Conservation (phyloP, 768 basidiomycete species). For the Tricholoma flavovirens region DNA sequence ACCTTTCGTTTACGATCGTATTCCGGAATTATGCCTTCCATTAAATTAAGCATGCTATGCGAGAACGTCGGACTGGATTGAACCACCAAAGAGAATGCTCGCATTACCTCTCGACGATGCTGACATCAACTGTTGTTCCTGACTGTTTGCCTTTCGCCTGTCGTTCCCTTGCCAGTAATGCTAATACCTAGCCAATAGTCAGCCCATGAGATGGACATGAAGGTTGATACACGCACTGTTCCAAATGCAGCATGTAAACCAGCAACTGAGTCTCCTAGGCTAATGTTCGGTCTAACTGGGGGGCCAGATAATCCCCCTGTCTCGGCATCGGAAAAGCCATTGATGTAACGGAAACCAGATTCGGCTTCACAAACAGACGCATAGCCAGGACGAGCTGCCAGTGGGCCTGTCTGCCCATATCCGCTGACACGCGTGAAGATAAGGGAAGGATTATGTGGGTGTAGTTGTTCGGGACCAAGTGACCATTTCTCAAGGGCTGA, state of each 20-base stretch:
- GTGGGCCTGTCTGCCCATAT: conserved; percentile 72
- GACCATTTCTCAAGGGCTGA: conserved; percentile 68
- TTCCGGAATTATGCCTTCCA: conserved; percentile 75
- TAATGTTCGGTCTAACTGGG: conserved; percentile 67
- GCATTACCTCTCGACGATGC: conserved; percentile 62
- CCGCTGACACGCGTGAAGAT: conserved; percentile 87
- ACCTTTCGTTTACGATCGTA: conserved; percentile 69
- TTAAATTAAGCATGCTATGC: conserved; percentile 64
- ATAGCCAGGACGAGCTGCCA: conserved; percentile 64
- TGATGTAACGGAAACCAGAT: conserved; percentile 69
- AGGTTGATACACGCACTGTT: conserved; percentile 38
- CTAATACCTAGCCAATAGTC: conserved; percentile 42
- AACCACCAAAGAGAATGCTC: background rate
- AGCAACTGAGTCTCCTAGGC: conserved; percentile 66
- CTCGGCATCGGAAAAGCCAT: conserved; percentile 53
- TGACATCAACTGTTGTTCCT: conserved; percentile 65
- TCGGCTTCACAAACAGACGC: conserved; percentile 75
- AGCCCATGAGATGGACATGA: background rate
- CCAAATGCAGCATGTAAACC: conserved; percentile 72
- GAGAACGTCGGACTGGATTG: background rate
- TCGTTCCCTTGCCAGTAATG: conserved; percentile 43
- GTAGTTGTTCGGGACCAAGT: conserved; percentile 51
- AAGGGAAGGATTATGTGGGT: conserved; percentile 76
- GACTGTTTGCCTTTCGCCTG: conserved; percentile 27
- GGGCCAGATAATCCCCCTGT: conserved; percentile 52